Evolutionary conservation across 768 basidiomycete species (phyloP), one percentile per base, ranked within the genome.

Genomic region (Phaeotremella skinneri): DNA sequence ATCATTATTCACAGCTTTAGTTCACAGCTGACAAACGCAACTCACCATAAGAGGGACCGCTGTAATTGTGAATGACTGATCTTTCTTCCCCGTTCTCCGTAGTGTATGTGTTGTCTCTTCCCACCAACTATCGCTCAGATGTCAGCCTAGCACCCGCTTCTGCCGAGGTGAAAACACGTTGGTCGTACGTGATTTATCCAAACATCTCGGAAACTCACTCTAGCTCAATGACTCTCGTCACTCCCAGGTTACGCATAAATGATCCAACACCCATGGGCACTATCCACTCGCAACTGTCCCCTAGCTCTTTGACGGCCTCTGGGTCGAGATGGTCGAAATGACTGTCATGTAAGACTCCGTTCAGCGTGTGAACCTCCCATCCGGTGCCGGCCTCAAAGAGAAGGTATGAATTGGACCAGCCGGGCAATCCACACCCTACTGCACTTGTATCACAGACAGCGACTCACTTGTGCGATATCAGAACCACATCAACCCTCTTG

Each of bases 61-160:
- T 14, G 73, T 67, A 50, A 75, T 62, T 32, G 69, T 66, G 59
- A 62, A 75, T 2, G 41, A 27, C 42, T 62, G 59, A 29, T 67
- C 64, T 27, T 58, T 53, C 45, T 67, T 50, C 20, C 53, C 70
- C 2, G 34, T 52, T 49, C 66, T 27, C 9, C 52, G 39, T 2
- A 73, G 34, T 1, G 58, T 61, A 43, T 63, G 62, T 21, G 49
- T 57, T 1, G 54, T 57, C 41, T 70, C 69, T 34, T 78, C 49
- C 77, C 77, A 78, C 77, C 77, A 78, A 52, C 76, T 75, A 23
- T n/a, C n/a, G n/a, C n/a, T n/a, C n/a, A n/a, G n/a, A n/a, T n/a
- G n/a, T n/a, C n/a, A n/a, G n/a, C n/a, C n/a, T n/a, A n/a, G n/a
- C n/a, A n/a, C n/a, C n/a, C n/a, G n/a, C n/a, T n/a, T n/a, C n/a